phyloP scores from a whole-genome alignment of 2,329 filamentous ascomycete genomes.

The Ceratocystis huliohia region DNA sequence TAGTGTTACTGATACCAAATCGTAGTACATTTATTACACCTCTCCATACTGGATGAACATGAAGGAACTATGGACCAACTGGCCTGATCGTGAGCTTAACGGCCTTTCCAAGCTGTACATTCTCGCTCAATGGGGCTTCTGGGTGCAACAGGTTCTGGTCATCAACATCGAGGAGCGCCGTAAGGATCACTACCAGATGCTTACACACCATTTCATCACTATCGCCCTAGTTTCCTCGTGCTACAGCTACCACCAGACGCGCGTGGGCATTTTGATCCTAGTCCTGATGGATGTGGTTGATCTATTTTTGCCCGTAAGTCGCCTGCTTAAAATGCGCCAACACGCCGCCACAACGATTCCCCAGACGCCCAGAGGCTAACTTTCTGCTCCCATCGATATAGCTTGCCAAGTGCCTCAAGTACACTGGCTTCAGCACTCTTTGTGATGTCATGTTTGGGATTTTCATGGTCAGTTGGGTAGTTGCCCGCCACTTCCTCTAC shows the following conservation, averaged over 20 bases:
- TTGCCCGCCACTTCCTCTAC: slow-evolving; percentile 72
- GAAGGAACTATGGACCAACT: slow-evolving; percentile 67
- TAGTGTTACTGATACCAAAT: slow-evolving; percentile 9
- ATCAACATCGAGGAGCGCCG: slow-evolving; percentile 88
- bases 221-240: slow-evolving; percentile 65
- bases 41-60: slow-evolving; percentile 71
- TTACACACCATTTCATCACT: slow-evolving; percentile 87
- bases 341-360: neutral
- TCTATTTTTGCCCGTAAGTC: slow-evolving; percentile 65
- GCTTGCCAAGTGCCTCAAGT: slow-evolving; percentile 89
- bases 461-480: slow-evolving; percentile 77
- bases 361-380: slow-evolving; percentile 20
- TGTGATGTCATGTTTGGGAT: slow-evolving; percentile 77
- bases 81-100: slow-evolving; percentile 64
- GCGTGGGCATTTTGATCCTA: slow-evolving; percentile 77
- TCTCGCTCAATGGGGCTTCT: slow-evolving; percentile 80
- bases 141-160: slow-evolving; percentile 85
- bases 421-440: slow-evolving; percentile 58
- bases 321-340: neutral
- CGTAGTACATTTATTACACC: slow-evolving; percentile 64
- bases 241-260: slow-evolving; percentile 77
- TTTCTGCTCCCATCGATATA: slow-evolving; percentile 28
- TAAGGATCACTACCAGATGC: slow-evolving; percentile 95
- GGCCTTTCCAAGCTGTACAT: slow-evolving; percentile 79
- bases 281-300: slow-evolving; percentile 92